Conservation (phyloP, 805 yeast genomes). For the Nakazawaea ishiwadae region DNA sequence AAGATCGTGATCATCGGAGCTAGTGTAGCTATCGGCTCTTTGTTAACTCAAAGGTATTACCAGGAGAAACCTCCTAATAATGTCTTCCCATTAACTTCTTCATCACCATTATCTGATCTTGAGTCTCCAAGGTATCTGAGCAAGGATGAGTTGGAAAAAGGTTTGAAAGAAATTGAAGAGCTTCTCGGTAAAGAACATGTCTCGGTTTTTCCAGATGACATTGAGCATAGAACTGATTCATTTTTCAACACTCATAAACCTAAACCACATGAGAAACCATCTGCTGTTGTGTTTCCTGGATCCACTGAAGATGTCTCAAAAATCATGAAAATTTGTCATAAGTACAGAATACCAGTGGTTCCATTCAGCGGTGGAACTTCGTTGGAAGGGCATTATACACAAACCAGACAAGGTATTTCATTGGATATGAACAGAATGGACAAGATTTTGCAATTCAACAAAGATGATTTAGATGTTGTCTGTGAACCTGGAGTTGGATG, state of each 20-base stretch:
- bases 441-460: conserved; percentile 42
- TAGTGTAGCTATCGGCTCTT: conserved; percentile 7
- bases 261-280: conserved; percentile 49
- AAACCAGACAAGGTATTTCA: conserved; percentile 51
- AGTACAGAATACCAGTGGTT: conserved; percentile 53
- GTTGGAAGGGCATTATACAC: conserved; percentile 61
- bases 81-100: conserved; percentile 13
- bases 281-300: conserved; percentile 48
- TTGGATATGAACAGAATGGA: conserved; percentile 52
- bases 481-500: conserved; percentile 69
- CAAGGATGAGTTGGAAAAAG: conserved; percentile 34
- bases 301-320: conserved; percentile 56
- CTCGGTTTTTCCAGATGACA: conserved; percentile 33
- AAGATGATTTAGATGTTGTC: conserved; percentile 54
- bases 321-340: conserved; percentile 51
- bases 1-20: conserved; percentile 6
- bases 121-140: conserved; percentile 46
- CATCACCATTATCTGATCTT: conserved; percentile 13
- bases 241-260: conserved; percentile 67
- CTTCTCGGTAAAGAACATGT: conserved; percentile 48
- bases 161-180: conserved; percentile 39
- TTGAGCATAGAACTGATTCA: conserved; percentile 56
- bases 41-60: conserved; percentile 1
- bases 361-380: conserved; percentile 66
- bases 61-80: conserved; percentile 6